Base-by-base conservation (phyloP, 148 eudicot species). In the Chenopodium formosanum region DNA sequence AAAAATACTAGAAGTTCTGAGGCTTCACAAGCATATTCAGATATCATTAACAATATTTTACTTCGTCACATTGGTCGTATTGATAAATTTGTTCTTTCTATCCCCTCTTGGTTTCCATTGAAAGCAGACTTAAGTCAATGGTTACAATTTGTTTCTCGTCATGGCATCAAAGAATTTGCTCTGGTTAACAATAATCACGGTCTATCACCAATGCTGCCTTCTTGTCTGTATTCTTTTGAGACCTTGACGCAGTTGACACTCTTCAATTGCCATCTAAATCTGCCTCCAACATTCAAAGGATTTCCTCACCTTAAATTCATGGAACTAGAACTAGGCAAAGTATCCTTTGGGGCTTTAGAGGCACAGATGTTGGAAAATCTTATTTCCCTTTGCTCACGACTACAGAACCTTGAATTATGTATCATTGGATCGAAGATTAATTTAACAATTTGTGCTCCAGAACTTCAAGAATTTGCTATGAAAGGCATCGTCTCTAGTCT, bases 361-460 rank as follows among this genome's bases (percentile, higher is more conserved):
- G 8, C 72, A 7, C 17, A 47, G 14, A 22, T 13, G 4, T 27
- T 67, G n/a, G 74, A 31, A 69, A 68, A 9, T 20, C 29, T 78
- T 19, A 34, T 78, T 29, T 23, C 64, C 40, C 9, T 10, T 14
- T 78, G 74, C 47, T 74, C 64, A 19, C 81, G 7, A 29, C 81
- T 78, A 48, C 34, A 31, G 4, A 0, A 6, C 29, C 47, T 78
- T 9, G 7, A 31, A 34, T 34, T 2, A 47, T 68, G 37, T 34
- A 34, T 34, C 5, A 2, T 14, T 0, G 0, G 7, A 0, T 0
- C 3, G 1, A 9, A 9, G 19, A 23, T 9, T n/a, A 11, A 12
- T 14, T 37, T 75, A 13, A 56, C 13, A 7, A 75, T 75, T 20
- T 62, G 34, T 13, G 78, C 78, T 75, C 78, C 78, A 27, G 31